Conservation (phyloP, 2,329 filamentous ascomycete genomes). For the Rhinocladiella similis region DNA sequence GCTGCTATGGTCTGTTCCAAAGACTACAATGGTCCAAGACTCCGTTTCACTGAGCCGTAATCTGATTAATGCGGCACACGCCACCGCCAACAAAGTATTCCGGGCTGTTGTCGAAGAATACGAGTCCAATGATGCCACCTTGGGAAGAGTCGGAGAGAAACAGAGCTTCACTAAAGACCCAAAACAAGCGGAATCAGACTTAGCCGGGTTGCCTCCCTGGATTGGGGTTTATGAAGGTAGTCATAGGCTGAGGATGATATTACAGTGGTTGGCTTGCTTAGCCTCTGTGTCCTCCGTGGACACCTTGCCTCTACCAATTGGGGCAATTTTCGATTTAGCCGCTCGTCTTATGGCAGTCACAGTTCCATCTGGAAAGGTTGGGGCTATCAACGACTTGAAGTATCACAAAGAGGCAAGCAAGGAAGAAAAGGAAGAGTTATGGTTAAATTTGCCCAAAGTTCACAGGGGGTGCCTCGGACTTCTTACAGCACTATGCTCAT, state of each 20-base stretch:
- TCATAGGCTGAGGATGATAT: constrained; percentile 66
- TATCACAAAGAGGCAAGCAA: constrained; percentile 71
- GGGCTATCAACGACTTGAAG: constrained; percentile 51
- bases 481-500: constrained; percentile 56
- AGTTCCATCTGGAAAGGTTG: constrained; percentile 44
- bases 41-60: constrained; percentile 69
- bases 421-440: constrained; percentile 80
- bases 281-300: constrained; percentile 65
- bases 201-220: constrained; percentile 66
- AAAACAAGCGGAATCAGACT: constrained; percentile 41
- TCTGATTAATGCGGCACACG: constrained; percentile 66
- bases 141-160: constrained; percentile 35
- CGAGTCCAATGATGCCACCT: constrained; percentile 62
- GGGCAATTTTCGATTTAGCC: constrained; percentile 66
- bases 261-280: constrained; percentile 65
- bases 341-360: constrained; percentile 69
- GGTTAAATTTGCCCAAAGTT: constrained; percentile 69
- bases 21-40: constrained; percentile 73
- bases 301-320: constrained; percentile 67
- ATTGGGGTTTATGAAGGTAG: constrained; percentile 71
- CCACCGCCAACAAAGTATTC: constrained; percentile 73
- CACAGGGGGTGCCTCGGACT: constrained; percentile 71
- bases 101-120: constrained; percentile 79
- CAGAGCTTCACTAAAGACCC: constrained; percentile 38
- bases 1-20: constrained; percentile 79